These are phyloP conservation scores for Trichoderma guizhouense DNA, from an alignment of 2,329 filamentous ascomycete species.

Conservation along the genomic window DNA sequence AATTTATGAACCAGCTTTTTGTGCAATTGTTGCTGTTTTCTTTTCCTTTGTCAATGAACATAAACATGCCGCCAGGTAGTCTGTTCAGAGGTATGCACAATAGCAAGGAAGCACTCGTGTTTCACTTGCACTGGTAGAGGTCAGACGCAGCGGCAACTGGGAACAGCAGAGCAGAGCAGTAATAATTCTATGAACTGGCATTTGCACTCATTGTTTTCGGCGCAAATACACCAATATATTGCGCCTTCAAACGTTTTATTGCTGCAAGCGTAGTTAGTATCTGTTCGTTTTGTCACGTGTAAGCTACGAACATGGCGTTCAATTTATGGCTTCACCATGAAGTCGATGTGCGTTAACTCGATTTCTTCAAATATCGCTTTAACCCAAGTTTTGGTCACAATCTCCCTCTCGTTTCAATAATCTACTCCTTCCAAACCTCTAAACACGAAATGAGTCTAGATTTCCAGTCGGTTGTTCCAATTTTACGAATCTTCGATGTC, in stretches of 20 bases:
- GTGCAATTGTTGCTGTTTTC: neutral
- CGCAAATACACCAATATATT: neutral
- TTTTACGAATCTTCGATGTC: conserved; percentile 23
- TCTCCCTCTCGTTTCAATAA: too few species aligned
- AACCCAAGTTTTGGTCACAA: neutral
- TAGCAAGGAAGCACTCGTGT: neutral
- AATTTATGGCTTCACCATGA: neutral
- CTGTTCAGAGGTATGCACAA: neutral
- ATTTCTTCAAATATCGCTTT: neutral
- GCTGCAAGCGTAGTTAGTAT: too few species aligned
- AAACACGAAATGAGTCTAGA: neutral
- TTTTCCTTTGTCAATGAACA: neutral
- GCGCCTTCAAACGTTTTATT: too few species aligned
- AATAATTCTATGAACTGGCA: neutral
- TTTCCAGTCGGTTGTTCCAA: conserved; percentile 20
- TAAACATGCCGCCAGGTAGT: neutral
- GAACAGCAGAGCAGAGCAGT: neutral
- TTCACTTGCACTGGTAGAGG: neutral
- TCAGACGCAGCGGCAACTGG: neutral
- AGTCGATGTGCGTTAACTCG: neutral
- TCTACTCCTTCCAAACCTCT: too few species aligned
- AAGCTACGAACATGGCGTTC: neutral
- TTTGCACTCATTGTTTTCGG: neutral
- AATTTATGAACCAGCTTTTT: neutral
- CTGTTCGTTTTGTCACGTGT: neutral